Evolutionary conservation across 179 eudicot genomes (phyloP).

Genomic region (Beta macrorhiza): DNA sequence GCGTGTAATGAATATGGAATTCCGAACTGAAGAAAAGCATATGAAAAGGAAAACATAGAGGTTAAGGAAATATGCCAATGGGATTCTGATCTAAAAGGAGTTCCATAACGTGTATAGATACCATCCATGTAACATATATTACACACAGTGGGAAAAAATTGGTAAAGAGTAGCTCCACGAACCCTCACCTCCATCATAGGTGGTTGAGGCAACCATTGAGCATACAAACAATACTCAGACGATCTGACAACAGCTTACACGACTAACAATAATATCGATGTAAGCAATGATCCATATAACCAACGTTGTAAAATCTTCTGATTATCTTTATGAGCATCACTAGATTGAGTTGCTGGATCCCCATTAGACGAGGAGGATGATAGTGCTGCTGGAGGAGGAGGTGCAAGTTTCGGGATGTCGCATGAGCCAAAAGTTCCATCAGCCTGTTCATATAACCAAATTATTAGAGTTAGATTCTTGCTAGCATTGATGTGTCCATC

Average conservation of each 20-base stretch:
- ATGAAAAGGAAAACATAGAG: neutral
- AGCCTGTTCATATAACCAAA: constrained; percentile 31
- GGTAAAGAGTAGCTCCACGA: constrained; percentile 4
- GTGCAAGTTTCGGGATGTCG: constrained; percentile 59
- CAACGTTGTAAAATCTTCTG: constrained; percentile 3
- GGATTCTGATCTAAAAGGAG: neutral
- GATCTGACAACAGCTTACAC: constrained; percentile 20
- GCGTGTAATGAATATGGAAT: neutral
- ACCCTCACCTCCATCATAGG: constrained; percentile 1
- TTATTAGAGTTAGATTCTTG: neutral
- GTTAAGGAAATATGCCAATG: neutral
- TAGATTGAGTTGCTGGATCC: constrained; percentile 10
- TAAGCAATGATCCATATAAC: constrained; percentile 26
- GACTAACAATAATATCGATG: constrained; percentile 16
- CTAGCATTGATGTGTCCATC: neutral
- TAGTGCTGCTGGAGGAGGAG: constrained; percentile 77
- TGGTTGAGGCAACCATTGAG: neutral
- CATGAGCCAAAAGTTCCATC: constrained; percentile 68
- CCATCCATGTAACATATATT: neutral
- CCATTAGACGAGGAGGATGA: constrained; percentile 21
- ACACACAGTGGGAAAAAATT: constrained; percentile 10
- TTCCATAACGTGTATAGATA: neutral
- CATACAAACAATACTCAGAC: constrained; percentile 18
- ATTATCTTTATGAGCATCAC: constrained; percentile 20
- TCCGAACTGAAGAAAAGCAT: neutral